Conservation (phyloP, 2,329 filamentous ascomycete species). For the Mollisia scopiformis region DNA sequence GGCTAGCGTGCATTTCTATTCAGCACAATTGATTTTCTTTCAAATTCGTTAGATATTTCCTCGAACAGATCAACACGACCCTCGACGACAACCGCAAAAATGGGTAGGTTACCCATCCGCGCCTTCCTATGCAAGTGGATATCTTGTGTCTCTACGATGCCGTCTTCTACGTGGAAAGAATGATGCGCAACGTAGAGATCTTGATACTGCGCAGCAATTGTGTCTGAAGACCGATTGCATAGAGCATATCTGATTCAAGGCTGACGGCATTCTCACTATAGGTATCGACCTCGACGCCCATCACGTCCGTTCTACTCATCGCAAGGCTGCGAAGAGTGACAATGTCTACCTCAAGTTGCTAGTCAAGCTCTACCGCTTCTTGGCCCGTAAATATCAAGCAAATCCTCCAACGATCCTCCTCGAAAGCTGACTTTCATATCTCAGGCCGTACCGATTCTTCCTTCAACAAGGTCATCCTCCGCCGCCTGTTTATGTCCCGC, state of each 20-base stretch:
- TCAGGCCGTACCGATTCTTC: constrained; percentile 90
- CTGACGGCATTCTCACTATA: constrained; percentile 60
- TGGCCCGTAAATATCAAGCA: constrained; percentile 74
- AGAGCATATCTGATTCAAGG: constrained; percentile 69
- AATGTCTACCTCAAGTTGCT: constrained; percentile 97
- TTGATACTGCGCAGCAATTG: constrained; percentile 36
- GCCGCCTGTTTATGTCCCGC: constrained; percentile 97
- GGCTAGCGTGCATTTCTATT: not conserved
- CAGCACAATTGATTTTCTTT: constrained; percentile 1
- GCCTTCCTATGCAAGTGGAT: constrained; percentile 41
- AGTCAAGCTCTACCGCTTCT: constrained; percentile 98
- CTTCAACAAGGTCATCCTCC: constrained; percentile 99
- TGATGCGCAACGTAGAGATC: constrained; percentile 22
- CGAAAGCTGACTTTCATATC: not conserved
- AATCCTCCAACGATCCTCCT: not conserved
- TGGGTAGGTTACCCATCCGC: constrained; percentile 39
- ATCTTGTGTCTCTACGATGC: constrained; percentile 27
- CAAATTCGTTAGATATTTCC: constrained; percentile 6
- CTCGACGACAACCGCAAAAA: constrained; percentile 36
- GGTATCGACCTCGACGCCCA: constrained; percentile 74
- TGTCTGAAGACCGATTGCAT: constrained; percentile 40
- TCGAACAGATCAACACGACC: constrained; percentile 22
- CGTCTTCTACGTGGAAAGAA: constrained; percentile 22
- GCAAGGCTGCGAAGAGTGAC: constrained; percentile 96
- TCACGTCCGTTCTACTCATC: constrained; percentile 75